Evolutionary conservation across 306 rosid genomes (phyloP).

Genomic region (Trifolium dubium): DNA sequence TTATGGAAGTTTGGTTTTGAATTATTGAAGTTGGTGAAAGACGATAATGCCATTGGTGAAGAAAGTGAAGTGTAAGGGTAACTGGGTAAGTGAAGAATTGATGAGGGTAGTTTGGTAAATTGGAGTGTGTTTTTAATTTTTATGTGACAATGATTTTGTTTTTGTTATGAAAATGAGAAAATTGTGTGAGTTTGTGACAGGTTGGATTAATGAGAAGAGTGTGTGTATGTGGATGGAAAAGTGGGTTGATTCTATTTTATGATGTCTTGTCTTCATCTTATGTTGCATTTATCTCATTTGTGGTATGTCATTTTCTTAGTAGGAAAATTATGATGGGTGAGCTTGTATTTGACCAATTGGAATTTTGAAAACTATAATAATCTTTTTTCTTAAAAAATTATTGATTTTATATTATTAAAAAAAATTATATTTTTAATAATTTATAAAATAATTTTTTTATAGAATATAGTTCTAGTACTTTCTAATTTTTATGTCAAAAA

Average conservation of each 20-base stretch:
- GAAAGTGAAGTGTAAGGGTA: not conserved
- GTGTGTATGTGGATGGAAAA: constrained; percentile 1
- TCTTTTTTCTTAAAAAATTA: no score
- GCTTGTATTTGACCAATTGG: no score
- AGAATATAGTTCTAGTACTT: no score
- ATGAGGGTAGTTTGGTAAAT: constrained; percentile 35
- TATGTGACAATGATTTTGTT: constrained; percentile 1
- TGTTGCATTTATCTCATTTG: not conserved
- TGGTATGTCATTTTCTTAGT: not conserved
- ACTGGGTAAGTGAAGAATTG: not conserved
- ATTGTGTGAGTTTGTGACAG: not conserved
- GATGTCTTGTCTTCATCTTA: not conserved
- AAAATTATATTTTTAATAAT: no score
- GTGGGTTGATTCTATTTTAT: not conserved
- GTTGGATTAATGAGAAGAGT: not conserved
- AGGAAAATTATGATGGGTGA: not conserved
- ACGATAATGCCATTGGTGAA: constrained; percentile 34
- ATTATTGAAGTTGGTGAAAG: constrained; percentile 30
- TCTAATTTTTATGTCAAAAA: no score
- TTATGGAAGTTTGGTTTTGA: not conserved
- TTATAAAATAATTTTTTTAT: no score
- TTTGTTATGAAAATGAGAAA: not conserved
- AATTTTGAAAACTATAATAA: no score
- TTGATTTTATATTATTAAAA: no score
- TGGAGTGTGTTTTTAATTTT: not conserved